These are phyloP conservation scores for Apocynum venetum DNA, from an alignment of 257 asterid species.

Conservation along the genomic window DNA sequence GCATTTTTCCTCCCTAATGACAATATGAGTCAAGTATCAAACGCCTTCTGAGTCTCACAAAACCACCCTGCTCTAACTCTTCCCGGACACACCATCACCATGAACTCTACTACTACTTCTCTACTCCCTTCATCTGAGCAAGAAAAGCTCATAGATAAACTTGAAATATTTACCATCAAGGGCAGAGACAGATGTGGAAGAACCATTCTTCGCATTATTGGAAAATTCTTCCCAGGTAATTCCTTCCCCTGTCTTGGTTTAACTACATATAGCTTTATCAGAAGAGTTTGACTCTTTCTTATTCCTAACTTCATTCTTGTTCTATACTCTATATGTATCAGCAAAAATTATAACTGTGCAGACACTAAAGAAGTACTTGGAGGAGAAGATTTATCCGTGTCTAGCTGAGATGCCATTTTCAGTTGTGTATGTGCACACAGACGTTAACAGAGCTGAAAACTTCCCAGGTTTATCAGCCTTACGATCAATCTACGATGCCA, in stretches of 20 bases:
- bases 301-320: background rate
- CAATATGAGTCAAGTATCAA: background rate
- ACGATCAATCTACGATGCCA: constrained; percentile 44
- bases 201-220: constrained; percentile 58
- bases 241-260: background rate
- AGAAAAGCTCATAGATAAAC: constrained; percentile 45
- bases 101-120: constrained; percentile 25
- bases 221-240: constrained; percentile 72
- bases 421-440: constrained; percentile 65
- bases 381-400: constrained; percentile 45
- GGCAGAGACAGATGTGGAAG: constrained; percentile 65
- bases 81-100: constrained; percentile 7
- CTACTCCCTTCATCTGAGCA: constrained; percentile 39
- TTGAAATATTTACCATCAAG: constrained; percentile 60
- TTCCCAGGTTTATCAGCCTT: constrained; percentile 64
- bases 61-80: too few relatives aligned
- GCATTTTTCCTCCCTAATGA: background rate
- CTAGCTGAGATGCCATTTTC: constrained; percentile 48
- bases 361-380: constrained; percentile 52
- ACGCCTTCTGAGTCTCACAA: background rate
- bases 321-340: constrained; percentile 7
- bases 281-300: background rate
- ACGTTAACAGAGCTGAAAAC: constrained; percentile 48
- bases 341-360: constrained; percentile 51
- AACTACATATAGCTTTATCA: too few relatives aligned